A percentile compares a stretch with the other conserved stretches of the same genome.
phyloP scores from a whole-genome alignment of 768 basidiomycete species.

The Daedaleopsis nitida region DNA sequence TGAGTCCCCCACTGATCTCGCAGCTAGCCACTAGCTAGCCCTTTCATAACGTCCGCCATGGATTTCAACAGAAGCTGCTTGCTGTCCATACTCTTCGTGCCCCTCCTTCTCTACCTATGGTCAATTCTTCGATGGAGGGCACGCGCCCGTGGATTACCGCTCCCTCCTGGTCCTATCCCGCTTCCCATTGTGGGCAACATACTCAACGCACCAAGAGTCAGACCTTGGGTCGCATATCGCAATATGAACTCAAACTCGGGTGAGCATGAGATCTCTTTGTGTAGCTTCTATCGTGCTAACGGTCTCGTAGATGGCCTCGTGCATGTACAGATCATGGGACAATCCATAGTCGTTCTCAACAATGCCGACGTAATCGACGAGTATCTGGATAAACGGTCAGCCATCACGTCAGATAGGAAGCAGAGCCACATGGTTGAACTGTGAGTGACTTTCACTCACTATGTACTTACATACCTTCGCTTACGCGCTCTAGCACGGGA shows the following conservation, averaged over 20 bases:
- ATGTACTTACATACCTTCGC: neutral
- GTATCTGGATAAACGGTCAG: conserved; percentile 19
- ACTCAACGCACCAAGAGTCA: neutral
- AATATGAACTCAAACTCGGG: neutral
- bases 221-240: neutral
- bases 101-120: neutral
- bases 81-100: neutral
- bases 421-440: conserved; percentile 20
- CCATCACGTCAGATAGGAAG: conserved; percentile 19
- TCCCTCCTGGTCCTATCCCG: conserved; percentile 8
- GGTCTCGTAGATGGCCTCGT: conserved; percentile 11
- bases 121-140: neutral
- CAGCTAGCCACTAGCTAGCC: no score
- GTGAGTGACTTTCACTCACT: conserved; percentile 1
- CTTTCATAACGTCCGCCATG: no score
- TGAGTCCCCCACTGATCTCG: no score
- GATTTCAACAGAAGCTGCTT: neutral
- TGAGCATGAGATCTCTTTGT: neutral
- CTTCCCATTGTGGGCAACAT: conserved; percentile 6
- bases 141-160: neutral
- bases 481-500: conserved; percentile 6
- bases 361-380: conserved; percentile 3
- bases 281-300: no score
- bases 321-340: conserved; percentile 10
- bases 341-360: conserved; percentile 10